A percentile compares a stretch with the other conserved stretches of the same genome.
These are phyloP conservation scores for Plasmopara viticola DNA, from an alignment of 352 stramenopile genomes.

Conservation along the genomic window DNA sequence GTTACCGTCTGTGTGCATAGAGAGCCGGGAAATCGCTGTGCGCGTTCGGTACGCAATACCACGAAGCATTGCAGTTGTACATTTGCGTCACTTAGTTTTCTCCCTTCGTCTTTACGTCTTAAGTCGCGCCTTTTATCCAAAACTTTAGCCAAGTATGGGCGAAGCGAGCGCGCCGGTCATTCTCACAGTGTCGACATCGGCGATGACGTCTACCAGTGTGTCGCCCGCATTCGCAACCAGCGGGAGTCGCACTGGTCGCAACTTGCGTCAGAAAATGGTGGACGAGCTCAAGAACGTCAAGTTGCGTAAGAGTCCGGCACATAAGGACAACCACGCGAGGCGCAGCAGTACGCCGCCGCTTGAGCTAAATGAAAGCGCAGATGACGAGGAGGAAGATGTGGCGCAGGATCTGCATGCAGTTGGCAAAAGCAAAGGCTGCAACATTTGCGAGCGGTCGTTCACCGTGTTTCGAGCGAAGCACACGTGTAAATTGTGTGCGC, in stretches of 20 bases:
- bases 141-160: constrained; percentile 19
- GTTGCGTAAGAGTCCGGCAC: constrained; percentile 22
- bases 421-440: constrained; percentile 34
- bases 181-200: constrained; percentile 1
- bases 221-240: constrained; percentile 7
- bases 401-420: constrained; percentile 9
- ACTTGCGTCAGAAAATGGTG: constrained; percentile 51
- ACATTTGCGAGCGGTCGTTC: constrained; percentile 65
- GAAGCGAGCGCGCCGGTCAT: constrained; percentile 19
- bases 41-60: constrained; percentile 6
- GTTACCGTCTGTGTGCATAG: constrained; percentile 13
- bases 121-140: background rate
- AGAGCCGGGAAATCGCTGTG: constrained; percentile 15
- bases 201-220: constrained; percentile 1
- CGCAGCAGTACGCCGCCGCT: constrained; percentile 13
- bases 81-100: constrained; percentile 9
- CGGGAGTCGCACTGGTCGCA: constrained; percentile 20
- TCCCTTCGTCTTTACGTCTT: background rate
- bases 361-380: constrained; percentile 28
- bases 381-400: constrained; percentile 20
- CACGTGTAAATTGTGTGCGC: constrained; percentile 65
- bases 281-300: constrained; percentile 67
- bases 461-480: constrained; percentile 76
- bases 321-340: constrained; percentile 10
- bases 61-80: constrained; percentile 9